Base-by-base conservation (phyloP, 2,329 filamentous ascomycete genomes). In the Alternaria gansuensis region DNA sequence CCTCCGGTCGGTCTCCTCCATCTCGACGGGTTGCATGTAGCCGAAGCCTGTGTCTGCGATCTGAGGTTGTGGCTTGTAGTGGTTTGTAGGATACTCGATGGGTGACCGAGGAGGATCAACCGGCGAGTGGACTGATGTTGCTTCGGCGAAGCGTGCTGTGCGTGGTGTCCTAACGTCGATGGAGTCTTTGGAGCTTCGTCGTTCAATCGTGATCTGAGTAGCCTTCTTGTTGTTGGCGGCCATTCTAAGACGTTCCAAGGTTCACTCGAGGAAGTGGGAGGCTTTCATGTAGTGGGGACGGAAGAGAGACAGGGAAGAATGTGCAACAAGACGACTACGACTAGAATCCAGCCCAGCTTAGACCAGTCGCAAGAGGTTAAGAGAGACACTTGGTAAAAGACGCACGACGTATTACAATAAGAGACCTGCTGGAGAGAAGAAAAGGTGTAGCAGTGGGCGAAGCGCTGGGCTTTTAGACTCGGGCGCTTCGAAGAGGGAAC, bases 21-120 rank as follows among this genome's bases (percentile, higher is more conserved):
- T 84, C 60, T 85, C 82, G 69, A 86, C 80, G 77, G 69, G 79
- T 78, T 56, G 82, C 74, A 97, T 90, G 81, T 97, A 97, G 76
- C 93, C 93, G 78, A 98, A 97, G 66, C 93, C 93, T 65, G 97
- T 87, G 80, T 97, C 93, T 59, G 89, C 91, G 31, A 93, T 90
- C 75, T 92, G 89, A 53, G 88, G 81, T 75, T 90, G 85, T 52
- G 85, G 82, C 67, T 82, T 80, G 75, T 86, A 81, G 74, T 83
- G 79, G 69, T 82, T 82, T 41, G 83, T 83, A 40, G 86, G 84
- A 46, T 84, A 83, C 62, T 88, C 84, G 70, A 66, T 72, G 21
- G 73, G 74, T 28, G 71, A 69, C 61, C 81, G 78, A 40, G 78
- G 81, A 52, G 77, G 80, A 61, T 93, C 89, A 71, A 92, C 82